These are phyloP conservation scores for Penicillium lividum DNA, from an alignment of 495 filamentous ascomycete species.

Conservation along the genomic window DNA sequence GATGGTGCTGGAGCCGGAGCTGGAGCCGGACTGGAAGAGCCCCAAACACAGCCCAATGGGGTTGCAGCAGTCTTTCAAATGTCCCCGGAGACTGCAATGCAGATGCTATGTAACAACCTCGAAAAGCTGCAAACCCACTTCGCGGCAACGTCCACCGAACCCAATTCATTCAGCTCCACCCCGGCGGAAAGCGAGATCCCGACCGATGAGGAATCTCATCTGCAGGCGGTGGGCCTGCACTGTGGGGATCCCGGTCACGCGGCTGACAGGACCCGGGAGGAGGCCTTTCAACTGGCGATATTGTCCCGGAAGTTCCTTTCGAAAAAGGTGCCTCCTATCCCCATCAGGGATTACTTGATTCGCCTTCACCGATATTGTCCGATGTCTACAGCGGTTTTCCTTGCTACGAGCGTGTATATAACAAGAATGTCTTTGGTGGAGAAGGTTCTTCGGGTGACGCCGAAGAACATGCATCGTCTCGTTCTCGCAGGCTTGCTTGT, in stretches of 20 bases:
- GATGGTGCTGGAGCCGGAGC: conserved; percentile 8
- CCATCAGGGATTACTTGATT: conserved; percentile 79
- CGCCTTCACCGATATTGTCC: conserved; percentile 90
- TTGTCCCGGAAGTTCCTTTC: conserved; percentile 91
- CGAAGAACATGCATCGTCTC: conserved; percentile 82
- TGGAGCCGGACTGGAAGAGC: conserved; percentile 19
- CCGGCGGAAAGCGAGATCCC: conserved; percentile 58
- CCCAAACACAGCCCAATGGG: conserved; percentile 11
- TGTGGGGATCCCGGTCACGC: conserved; percentile 18
- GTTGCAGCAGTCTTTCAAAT: conserved; percentile 68
- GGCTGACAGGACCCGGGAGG: conserved; percentile 11
- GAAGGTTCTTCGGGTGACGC: conserved; percentile 69
- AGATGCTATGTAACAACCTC: conserved; percentile 70
- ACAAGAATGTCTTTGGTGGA: conserved; percentile 76
- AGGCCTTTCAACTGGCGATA: conserved; percentile 37
- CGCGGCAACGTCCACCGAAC: conserved; percentile 57
- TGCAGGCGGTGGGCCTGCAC: conserved; percentile 33
- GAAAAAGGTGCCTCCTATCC: conserved; percentile 77
- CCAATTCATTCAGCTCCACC: conserved; percentile 46
- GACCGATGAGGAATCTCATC: conserved; percentile 21
- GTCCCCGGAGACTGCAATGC: conserved; percentile 71
- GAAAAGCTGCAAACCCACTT: conserved; percentile 70
- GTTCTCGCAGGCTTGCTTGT: conserved; percentile 81
- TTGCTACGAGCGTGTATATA: conserved; percentile 91
- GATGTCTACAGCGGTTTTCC: conserved; percentile 92